Evolutionary conservation across 108 stramenopile species (phyloP).

Genomic region (Aureococcus anophagefferens): DNA sequence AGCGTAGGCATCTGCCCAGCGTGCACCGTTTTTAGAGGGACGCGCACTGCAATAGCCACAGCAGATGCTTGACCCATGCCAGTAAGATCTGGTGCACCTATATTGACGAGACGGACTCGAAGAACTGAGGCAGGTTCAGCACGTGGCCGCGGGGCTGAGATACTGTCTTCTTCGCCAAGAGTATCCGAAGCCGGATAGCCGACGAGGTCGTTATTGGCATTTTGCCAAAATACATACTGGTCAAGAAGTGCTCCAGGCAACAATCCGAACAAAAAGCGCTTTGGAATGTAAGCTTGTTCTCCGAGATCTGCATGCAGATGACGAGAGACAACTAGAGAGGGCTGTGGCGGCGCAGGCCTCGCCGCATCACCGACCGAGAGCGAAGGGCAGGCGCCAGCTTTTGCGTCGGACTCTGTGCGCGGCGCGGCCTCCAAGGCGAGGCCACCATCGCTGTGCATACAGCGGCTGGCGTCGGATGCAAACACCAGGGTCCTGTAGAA

Average conservation of each 20-base stretch:
- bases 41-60: no score
- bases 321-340: constrained; percentile 71
- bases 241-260: constrained; percentile 81
- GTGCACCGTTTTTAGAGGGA: no score
- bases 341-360: constrained; percentile 59
- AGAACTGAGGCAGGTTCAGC: no score
- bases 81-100: no score
- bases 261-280: constrained; percentile 75
- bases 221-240: constrained; percentile 92
- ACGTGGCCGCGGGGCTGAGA: no score
- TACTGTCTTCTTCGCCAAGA: no score
- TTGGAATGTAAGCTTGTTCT: constrained; percentile 71
- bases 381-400: constrained; percentile 1
- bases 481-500: constrained; percentile 84
- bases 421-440: constrained; percentile 7
- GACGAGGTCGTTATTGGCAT: constrained; percentile 74
- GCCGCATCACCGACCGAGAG: constrained; percentile 78
- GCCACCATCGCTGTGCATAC: constrained; percentile 74
- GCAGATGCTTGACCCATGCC: no score
- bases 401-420: not conserved
- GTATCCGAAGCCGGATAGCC: constrained; percentile 15
- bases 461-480: constrained; percentile 75
- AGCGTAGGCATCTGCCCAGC: no score
- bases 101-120: no score
- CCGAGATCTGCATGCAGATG: constrained; percentile 71